Evolutionary conservation across 306 rosid genomes (phyloP), one percentile per base, ranked within the genome.

Genomic region (Vachellia collinsii): DNA sequence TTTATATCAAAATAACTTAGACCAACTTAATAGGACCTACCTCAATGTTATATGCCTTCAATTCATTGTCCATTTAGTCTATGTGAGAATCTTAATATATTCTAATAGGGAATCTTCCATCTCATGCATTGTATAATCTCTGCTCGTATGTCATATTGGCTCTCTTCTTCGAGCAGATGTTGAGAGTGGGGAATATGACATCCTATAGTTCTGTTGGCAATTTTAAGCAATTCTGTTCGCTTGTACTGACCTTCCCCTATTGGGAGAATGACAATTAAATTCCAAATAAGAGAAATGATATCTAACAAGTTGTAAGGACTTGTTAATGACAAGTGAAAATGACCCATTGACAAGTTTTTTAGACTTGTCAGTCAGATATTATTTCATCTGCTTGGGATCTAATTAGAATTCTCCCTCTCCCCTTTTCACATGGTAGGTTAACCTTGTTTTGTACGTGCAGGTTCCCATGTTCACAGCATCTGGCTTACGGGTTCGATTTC

Each of bases 401-500:
- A 29, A 29, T 29, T 29, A 29, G 1, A 29, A 29, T 29, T 29
- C 34, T 29, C 34, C 42, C 4, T 48, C 67, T 50, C 12, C n/a
- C 75, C 61, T 23, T 70, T 46, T 69, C 74, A 71, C 8, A 42
- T 17, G 19, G 25, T 68, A 23, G n/a, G 3, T 54, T 78, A 17
- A 43, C 23, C 76, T 63, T 58, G 62, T 79, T 77, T 39, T 71
- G 25, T 76, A 46, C 75, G 29, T 71, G 89, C 83, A 86, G 87
- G 87, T 96, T 87, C 99, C 99, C 64, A 93, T 96, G 99, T 93
- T 96, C 64, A 91, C 98, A 0, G 99, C 98, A 22, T 95, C 99
- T 44, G 98, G 98, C 77, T 85, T 95, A 64, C 98, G 99, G 3
- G 99, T 95, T 14, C 98, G 99, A 73, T 95, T 95, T 76, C 98